phyloP scores from a whole-genome alignment of 1,139 yeast species.

The Petasospora rhodanensis region DNA sequence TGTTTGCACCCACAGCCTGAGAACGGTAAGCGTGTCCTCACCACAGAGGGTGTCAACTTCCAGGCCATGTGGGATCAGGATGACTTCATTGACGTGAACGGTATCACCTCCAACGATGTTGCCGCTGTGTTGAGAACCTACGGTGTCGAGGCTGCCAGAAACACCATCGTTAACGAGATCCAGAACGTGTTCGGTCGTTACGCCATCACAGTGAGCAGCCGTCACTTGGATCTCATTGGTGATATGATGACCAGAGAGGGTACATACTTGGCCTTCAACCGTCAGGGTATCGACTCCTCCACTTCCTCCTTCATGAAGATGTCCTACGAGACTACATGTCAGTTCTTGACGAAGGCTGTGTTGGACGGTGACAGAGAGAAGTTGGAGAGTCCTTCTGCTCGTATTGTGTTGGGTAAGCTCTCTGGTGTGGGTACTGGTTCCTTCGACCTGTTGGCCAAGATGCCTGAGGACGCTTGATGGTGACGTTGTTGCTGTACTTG shows the following conservation, averaged over 20 bases:
- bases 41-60: constrained; percentile 98
- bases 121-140: constrained; percentile 86
- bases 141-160: constrained; percentile 99
- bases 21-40: constrained; percentile 65
- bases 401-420: constrained; percentile 88
- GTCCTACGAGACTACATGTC: constrained; percentile 99
- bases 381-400: constrained; percentile 90
- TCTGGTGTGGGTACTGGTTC: constrained; percentile 95
- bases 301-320: constrained; percentile 97
- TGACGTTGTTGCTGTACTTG: too few species aligned
- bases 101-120: constrained; percentile 87
- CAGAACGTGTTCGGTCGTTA: constrained; percentile 94
- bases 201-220: constrained; percentile 87
- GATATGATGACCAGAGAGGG: constrained; percentile 99
- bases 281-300: constrained; percentile 96
- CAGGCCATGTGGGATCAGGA: constrained; percentile 98
- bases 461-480: constrained; percentile 36
- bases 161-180: constrained; percentile 94
- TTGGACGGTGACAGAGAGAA: constrained; percentile 87
- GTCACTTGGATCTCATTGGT: constrained; percentile 95
- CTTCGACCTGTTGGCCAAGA: constrained; percentile 76
- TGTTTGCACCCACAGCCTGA: constrained; percentile 81
- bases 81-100: constrained; percentile 83
- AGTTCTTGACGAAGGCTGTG: constrained; percentile 94
- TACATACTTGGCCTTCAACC: constrained; percentile 89